Evolutionary conservation across 2,329 filamentous ascomycete genomes (phyloP), one percentile per base, ranked within the genome.

Genomic region (Beauveria sp.): DNA sequence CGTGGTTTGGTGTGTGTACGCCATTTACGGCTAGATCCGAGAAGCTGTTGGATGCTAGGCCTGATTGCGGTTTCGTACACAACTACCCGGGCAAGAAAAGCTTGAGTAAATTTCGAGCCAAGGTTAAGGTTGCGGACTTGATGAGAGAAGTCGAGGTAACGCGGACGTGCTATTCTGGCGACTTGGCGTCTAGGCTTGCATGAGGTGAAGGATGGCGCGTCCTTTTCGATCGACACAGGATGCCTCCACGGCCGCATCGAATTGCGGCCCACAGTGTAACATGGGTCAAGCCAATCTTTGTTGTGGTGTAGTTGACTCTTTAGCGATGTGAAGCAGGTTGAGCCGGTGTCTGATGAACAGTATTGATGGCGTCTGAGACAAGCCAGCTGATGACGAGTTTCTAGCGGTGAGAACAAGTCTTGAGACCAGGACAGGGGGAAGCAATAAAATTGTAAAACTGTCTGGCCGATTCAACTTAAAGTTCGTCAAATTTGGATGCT

Each of bases 1-100:
- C 20, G 43, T 40, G 24, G 24, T 46, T 22, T 20, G 24, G 49
- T 52, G 40, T 47, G 38, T 54, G 47, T 45, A 16, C 22, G 12
- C 42, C 42, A 46, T 54, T 47, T 42, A 54, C 50, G 58, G 58
- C 58, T 54, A 45, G 58, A 60, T 60, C 58, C 50, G 58, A 54
- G 42, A 47, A 38, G 18, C 34, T 57, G 20, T 20, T 45, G 16
- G 42, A 46, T 46, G 26, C 30, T 30, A 34, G 56, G 16, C 55
- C 6, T 30, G 30, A 49, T 58, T 49, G n/a, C 30, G 12, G 30
- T 34, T 53, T 20, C 34, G 10, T 30, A 30, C 50, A 12, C n/a
- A 16, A 30, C 18, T 14, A 10, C 47, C 16, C 16, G 47, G 24
- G 47, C 16, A 22, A n/a, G 9, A 34, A 4, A 38, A 34, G 6